Base-by-base conservation (phyloP, 192 early-diverging fungal genomes). In the Coemansia sp. region DNA sequence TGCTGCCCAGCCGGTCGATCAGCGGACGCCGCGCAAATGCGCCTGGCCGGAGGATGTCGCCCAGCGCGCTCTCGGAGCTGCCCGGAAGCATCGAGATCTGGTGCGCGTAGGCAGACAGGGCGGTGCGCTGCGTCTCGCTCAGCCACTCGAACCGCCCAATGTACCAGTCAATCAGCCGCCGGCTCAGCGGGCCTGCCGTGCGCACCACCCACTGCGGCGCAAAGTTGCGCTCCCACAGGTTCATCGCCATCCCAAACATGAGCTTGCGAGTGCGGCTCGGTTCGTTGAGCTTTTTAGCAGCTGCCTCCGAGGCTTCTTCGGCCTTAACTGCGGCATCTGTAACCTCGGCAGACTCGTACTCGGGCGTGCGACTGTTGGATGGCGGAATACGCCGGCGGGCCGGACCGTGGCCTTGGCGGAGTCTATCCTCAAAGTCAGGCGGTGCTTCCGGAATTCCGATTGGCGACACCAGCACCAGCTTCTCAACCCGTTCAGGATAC, bases 401-500 rank as follows among this genome's bases (percentile, higher is more conserved):
- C 42, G 68, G 67, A 24, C 59, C 56, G 25, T 49, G 51, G 36
- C 73, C 74, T 18, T 72, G 38, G 23, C 71, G 61, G 36, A 83
- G 56, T 38, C 70, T 63, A 44, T 86, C 83, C 48, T 81, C 83
- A 50, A 73, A 68, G 56, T 70, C 74, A 2, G 70, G 56, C 28
- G 82, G 84, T 42, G 51, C 25, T 54, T 61, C 86, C 2, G 90
- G 87, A 7, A 93, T 58, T 59, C 91, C 91, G 50, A 86, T 89
- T n/a, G 95, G 95, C 50, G 91, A 93, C 3, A 92, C 85, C 17
- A 98, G 83, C 36, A 97, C 87, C 37, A 98, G 83, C 58, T 90
- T 90, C 61, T 91, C 88, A 26, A 98, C 92, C 6, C 84, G 85
- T 25, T 92, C 74, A 3, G 94, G 94, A 65, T 96, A 90, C 62